phyloP scores from a whole-genome alignment of 208 protist species.

The Entamoeba dispar region DNA sequence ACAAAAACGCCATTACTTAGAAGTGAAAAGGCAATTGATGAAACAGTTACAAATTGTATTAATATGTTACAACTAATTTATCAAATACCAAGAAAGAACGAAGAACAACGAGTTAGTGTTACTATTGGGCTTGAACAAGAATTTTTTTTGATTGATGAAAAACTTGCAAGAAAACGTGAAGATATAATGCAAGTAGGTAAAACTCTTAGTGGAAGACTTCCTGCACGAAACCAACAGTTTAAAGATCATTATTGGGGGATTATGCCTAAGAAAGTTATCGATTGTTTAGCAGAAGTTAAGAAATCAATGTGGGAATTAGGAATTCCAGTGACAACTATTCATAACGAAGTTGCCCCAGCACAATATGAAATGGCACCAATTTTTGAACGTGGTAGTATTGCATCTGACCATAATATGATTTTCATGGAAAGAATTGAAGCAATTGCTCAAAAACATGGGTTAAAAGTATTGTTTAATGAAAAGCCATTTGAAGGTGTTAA shows the following conservation, averaged over 20 bases:
- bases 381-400: slow-evolving; percentile 42
- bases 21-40: slow-evolving; percentile 24
- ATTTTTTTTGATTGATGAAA: neutral
- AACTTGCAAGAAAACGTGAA: neutral
- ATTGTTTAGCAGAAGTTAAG: slow-evolving; percentile 34
- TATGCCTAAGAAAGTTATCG: neutral
- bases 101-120: neutral
- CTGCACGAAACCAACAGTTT: neutral
- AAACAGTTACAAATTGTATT: neutral
- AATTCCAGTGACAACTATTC: slow-evolving; percentile 47
- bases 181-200: neutral
- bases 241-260: neutral
- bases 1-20: slow-evolving; percentile 54
- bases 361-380: slow-evolving; percentile 59
- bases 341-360: slow-evolving; percentile 54
- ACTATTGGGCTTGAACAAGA: slow-evolving; percentile 1
- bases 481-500: slow-evolving; percentile 58
- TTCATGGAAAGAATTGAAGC: slow-evolving; percentile 36
- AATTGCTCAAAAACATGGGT: slow-evolving; percentile 36
- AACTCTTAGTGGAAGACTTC: neutral
- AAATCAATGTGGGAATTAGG: slow-evolving; percentile 44
- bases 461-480: slow-evolving; percentile 51
- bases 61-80: neutral
- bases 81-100: neutral
- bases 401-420: slow-evolving; percentile 41